These are phyloP conservation scores for Ustilago sp. DNA, from an alignment of 1,284 basidiomycete genomes.

Conservation along the genomic window DNA sequence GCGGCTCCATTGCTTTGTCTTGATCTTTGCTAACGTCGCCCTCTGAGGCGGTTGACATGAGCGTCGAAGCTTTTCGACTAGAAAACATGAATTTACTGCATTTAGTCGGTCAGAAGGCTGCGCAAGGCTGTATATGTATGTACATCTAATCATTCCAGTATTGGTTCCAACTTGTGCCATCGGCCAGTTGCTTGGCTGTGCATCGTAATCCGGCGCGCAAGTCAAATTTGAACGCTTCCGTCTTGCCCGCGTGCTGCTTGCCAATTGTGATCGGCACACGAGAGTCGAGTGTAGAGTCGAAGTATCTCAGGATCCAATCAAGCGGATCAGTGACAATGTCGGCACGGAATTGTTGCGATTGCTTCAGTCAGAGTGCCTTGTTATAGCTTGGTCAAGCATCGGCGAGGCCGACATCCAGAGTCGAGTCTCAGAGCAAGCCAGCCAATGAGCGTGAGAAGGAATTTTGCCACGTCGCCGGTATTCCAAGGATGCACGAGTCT, in stretches of 20 bases:
- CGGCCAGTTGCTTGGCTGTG: not conserved
- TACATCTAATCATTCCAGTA: constrained; percentile 1
- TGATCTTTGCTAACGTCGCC: not conserved
- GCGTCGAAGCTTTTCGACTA: not conserved
- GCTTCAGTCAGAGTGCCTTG: not conserved
- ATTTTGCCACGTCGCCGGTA: not conserved
- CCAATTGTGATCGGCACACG: not conserved
- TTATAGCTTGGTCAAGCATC: not conserved
- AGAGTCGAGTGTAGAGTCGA: not conserved
- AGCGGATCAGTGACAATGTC: not conserved
- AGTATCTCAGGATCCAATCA: not conserved
- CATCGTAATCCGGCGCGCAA: not conserved
- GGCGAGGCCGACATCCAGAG: too few species aligned
- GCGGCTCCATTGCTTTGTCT: not conserved
- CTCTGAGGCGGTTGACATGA: not conserved
- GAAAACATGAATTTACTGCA: not conserved
- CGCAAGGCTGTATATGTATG: constrained; percentile 6
- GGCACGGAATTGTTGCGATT: not conserved
- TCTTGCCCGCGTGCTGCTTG: not conserved
- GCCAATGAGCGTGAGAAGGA: not conserved
- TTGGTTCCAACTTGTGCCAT: not conserved
- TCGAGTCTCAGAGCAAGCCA: too few species aligned
- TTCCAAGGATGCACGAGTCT: not conserved
- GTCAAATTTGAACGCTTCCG: not conserved
- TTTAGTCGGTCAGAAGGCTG: not conserved